Base-by-base conservation (phyloP, 257 asterid genomes). In the Penstemon newberryi region DNA sequence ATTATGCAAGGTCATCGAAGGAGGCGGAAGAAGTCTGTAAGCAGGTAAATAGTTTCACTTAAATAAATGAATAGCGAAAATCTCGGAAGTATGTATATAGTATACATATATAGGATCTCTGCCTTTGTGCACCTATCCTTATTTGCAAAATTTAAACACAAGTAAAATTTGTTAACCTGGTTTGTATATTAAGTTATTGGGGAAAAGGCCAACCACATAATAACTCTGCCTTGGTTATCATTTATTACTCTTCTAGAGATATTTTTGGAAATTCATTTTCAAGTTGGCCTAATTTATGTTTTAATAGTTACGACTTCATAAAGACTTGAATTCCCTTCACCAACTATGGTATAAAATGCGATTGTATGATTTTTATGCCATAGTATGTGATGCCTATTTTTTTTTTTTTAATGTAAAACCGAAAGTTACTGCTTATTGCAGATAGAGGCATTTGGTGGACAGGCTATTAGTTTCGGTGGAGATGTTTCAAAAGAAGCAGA, bases 401-500 rank as follows among this genome's bases (percentile, higher is more conserved):
- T 38, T 58, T 56, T 56, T 49, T 13, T 40, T 49, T 67, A 12
- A 46, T 45, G 59, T 55, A 39, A 53, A 60, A 55, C 8, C 19
- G 65, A 7, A 15, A 65, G 3, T 64, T 67, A 25, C 56, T 64
- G 19, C 60, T 53, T 77, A 68, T 70, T 80, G 80, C 88, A 93
- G 97, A 89, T 94, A 56, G 96, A 87, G 87, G 88, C 86, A 10
- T 53, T 79, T 63, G 97, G 99, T 57, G 97, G 97, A 53, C 89
- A 88, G 82, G 96, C 96, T 67, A 76, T 93, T 70, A 77, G 88
- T 56, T 93, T 87, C 70, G 96, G 97, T 52, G 97, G 97, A 78
- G 96, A 93, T 80, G 99, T 93, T 70, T 88, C 96, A 12, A 93
- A 93, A 80, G 99, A 90, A 89, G 89, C 86, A 67, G 99, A 85